phyloP scores from a whole-genome alignment of 2,329 filamentous ascomycete species.

The Penicillium hordei region DNA sequence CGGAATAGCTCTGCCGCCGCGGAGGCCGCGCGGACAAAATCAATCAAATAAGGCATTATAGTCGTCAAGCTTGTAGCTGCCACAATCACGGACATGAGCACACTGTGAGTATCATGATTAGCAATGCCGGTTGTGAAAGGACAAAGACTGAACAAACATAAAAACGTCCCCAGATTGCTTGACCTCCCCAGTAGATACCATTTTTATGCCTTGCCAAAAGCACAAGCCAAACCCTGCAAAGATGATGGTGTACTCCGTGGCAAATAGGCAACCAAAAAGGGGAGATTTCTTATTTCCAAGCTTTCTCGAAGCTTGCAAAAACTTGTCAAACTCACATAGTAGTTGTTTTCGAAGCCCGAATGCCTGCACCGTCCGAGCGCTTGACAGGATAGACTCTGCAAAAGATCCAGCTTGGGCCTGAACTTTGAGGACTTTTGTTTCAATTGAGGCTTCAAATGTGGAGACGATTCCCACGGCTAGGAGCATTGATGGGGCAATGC shows the following conservation, averaged over 20 bases:
- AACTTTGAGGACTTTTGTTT: constrained; percentile 22
- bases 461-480: constrained; percentile 11
- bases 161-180: constrained; percentile 29
- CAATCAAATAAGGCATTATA: constrained; percentile 39
- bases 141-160: constrained; percentile 13
- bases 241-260: constrained; percentile 15
- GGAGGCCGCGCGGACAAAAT: constrained; percentile 43
- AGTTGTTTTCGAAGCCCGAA: constrained; percentile 22
- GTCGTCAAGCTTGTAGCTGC: constrained; percentile 36
- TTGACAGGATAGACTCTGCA: constrained; percentile 20
- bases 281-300: constrained; percentile 20
- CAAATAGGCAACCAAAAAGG: constrained; percentile 23
- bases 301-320: constrained; percentile 14
- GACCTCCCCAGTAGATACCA: constrained; percentile 33
- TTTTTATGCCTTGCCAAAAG: constrained; percentile 40
- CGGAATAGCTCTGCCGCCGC: constrained; percentile 44
- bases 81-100: constrained; percentile 31
- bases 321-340: constrained; percentile 20
- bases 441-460: constrained; percentile 20
- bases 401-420: constrained; percentile 23
- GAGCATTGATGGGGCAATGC: constrained; percentile 21
- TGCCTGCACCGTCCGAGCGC: constrained; percentile 24
- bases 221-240: constrained; percentile 15
- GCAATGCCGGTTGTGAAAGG: background rate
- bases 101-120: constrained; percentile 13